A percentile compares a stretch with the other conserved stretches of the same genome.
phyloP scores from a whole-genome alignment of 345 rosid genomes.

The Gossypium anomalum region DNA sequence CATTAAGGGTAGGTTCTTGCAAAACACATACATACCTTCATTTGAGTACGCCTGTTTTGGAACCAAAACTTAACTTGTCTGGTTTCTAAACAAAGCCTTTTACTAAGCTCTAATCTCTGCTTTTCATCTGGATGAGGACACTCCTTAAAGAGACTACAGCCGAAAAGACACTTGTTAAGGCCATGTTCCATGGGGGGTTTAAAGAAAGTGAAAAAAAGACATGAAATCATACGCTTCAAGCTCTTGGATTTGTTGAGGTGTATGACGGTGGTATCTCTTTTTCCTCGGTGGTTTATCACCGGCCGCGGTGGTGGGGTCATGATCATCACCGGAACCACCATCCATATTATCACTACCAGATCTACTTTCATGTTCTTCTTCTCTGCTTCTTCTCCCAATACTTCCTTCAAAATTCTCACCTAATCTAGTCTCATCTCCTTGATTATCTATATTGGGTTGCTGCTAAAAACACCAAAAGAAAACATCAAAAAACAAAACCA shows the following conservation, averaged over 20 bases:
- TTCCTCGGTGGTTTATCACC: conserved; percentile 72
- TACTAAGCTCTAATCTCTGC: conserved; percentile 80
- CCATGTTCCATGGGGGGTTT: neutral
- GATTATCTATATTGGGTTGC: conserved; percentile 45
- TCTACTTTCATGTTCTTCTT: conserved; percentile 71
- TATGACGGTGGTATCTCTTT: conserved; percentile 98
- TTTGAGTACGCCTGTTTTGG: conserved; percentile 89
- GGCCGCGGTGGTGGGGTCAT: conserved; percentile 44
- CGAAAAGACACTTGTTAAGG: neutral
- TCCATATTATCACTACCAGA: conserved; percentile 97
- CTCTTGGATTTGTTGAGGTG: conserved; percentile 99
- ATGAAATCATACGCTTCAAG: conserved; percentile 73
- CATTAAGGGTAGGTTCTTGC: neutral
- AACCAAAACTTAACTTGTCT: conserved; percentile 95
- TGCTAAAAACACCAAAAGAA: conserved; percentile 23
- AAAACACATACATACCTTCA: conserved; percentile 53
- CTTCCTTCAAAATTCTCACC: conserved; percentile 35
- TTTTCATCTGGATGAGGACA: conserved; percentile 93
- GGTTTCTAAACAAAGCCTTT: conserved; percentile 68
- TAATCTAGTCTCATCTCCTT: conserved; percentile 32
- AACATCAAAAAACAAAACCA: neutral
- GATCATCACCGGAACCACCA: conserved; percentile 93
- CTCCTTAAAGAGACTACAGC: conserved; percentile 58
- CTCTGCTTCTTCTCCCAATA: conserved; percentile 41
- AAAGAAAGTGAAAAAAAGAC: neutral